Base-by-base conservation (phyloP, 169 alveolate genomes). In the Toxoplasma gondii region DNA sequence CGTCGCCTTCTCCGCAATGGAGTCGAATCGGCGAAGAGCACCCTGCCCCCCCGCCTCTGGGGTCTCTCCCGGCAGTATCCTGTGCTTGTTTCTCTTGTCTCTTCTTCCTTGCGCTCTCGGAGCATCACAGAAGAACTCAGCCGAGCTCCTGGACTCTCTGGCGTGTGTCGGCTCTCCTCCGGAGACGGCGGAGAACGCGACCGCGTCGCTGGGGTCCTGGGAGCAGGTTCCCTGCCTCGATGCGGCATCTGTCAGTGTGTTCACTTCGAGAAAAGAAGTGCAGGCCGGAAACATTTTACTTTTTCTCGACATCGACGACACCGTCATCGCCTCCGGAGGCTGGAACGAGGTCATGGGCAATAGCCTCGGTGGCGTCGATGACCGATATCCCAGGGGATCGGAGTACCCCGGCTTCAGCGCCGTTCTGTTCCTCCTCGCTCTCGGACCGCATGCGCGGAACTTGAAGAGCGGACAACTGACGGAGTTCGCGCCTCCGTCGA, bases 291-390 rank as follows among this genome's bases (percentile, higher is more conserved):
- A 70, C 45, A 88, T 93, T 0, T 69, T 93, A 81, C 92, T 93
- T 16, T 53, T 93, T 29, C 34, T 90, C 36, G 95, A 93, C 69
- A 81, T 93, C 12, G 95, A 93, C 82, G 95, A 93, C 70, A 93
- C 95, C 10, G 58, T 93, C 83, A 82, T 82, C 58, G 53, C 90
- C 64, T 29, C 69, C 27, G 90, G 90, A 1, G 90, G 67, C 16
- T 93, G 95, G 95, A 44, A 92, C 64, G 92, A 82, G 69, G 67
- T 91, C 54, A 83, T 83, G 92, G 95, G 95, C 19, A 84, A 84
- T 34, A 82, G 69, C 83, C 86, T 93, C 5, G 95, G 95, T n/a
- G 95, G 95, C 34, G 43, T 74, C 0, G 95, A 93, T 90, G 44
- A 67, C 69, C 83, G 88, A 45, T 45, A 83, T 22, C 69, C 84